Evolutionary conservation across 768 basidiomycete species (phyloP).

Genomic region (Termitomyces titanicus): DNA sequence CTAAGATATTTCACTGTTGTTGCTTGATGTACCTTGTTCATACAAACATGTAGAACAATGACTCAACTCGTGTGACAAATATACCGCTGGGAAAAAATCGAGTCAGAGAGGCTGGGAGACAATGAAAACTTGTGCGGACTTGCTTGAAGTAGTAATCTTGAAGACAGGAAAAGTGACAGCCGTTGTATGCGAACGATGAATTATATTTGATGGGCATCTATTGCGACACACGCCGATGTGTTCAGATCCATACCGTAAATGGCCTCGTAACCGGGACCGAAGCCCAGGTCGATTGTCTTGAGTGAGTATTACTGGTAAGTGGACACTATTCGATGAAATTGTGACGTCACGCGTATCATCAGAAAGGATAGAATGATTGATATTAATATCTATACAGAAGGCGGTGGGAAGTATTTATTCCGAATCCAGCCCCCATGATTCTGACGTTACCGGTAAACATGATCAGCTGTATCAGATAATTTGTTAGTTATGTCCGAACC

Average conservation of each 20-base stretch:
- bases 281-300: constrained; percentile 4
- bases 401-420: constrained; percentile 15
- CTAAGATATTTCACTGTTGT: constrained; percentile 10
- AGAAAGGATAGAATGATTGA: constrained; percentile 9
- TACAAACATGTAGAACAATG: constrained; percentile 14
- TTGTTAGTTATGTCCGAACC: constrained; percentile 18
- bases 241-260: neutral
- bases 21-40: constrained; percentile 4
- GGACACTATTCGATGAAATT: neutral
- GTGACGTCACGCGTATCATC: constrained; percentile 16
- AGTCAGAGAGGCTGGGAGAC: constrained; percentile 13
- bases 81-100: constrained; percentile 7
- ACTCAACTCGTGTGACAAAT: constrained; percentile 10
- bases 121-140: constrained; percentile 2
- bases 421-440: constrained; percentile 10
- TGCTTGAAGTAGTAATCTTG: neutral
- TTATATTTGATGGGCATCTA: neutral
- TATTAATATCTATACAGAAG: constrained; percentile 15
- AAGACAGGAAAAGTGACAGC: constrained; percentile 8
- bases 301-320: neutral
- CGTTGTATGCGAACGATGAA: neutral
- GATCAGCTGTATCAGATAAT: constrained; percentile 56
- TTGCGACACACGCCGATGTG: constrained; percentile 1
- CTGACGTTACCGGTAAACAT: constrained; percentile 70
- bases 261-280: neutral